Evolutionary conservation across 805 yeast genomes (phyloP).

Genomic region (Wickerhamiella spandovensis): DNA sequence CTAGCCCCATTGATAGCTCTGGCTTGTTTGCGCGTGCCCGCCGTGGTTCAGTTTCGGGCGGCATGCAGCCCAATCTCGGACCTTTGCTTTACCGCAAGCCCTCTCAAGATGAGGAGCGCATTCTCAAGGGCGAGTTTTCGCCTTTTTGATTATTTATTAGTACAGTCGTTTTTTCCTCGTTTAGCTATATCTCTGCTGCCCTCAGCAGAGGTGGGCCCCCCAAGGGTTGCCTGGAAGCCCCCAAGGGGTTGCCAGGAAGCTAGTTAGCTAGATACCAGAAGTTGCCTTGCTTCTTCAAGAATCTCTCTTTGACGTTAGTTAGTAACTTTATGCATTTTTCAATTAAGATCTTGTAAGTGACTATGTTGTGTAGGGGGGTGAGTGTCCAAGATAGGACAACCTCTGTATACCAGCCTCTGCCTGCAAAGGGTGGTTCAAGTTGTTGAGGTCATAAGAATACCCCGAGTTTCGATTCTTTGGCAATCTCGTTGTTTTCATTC

Average conservation of each 20-base stretch:
- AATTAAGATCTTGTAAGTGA: too few species aligned
- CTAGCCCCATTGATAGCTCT: background rate
- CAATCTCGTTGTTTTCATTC: constrained; percentile 42
- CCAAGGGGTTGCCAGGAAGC: too few species aligned
- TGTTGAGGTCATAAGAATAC: background rate
- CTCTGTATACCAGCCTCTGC: too few species aligned
- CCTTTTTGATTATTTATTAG: background rate
- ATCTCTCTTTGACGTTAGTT: too few species aligned
- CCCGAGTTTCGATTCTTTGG: constrained; percentile 29
- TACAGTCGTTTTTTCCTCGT: background rate
- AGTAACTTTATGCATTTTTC: too few species aligned
- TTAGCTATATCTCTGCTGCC: too few species aligned
- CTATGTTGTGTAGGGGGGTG: too few species aligned
- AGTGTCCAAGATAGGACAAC: too few species aligned
- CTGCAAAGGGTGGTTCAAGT: background rate
- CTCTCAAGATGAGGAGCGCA: constrained; percentile 24
- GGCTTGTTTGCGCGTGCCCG: constrained; percentile 7
- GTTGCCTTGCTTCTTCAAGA: too few species aligned
- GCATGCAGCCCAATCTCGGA: background rate
- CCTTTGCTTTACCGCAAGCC: constrained; percentile 19
- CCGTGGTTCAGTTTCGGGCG: constrained; percentile 1
- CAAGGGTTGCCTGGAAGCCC: too few species aligned
- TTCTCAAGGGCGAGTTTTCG: constrained; percentile 24
- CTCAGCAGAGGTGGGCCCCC: too few species aligned
- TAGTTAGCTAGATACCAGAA: too few species aligned